Evolutionary conservation across 2,329 filamentous ascomycete species (phyloP), one percentile per base, ranked within the genome.

Genomic region (Talaromyces islandicus): DNA sequence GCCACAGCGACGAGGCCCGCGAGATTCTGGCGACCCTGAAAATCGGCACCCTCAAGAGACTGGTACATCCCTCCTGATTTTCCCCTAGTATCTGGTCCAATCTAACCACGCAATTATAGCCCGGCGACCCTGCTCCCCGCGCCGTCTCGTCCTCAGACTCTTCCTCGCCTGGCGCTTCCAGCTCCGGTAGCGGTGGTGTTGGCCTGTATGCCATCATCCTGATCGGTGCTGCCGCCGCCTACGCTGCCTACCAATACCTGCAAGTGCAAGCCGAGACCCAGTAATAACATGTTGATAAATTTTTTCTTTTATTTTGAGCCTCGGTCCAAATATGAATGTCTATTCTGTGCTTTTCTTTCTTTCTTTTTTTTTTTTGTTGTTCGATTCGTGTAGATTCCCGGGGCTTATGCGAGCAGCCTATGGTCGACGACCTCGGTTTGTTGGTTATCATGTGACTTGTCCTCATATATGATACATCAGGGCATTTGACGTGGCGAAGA

Each of bases 1-100:
- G 94, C 73, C 94, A 99, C 88, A 95, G 90, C 71, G 94, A 99
- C 78, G 94, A 99, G 83, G 94, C 94, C 67, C 89, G 94, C 67
- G 93, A 97, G 82, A 93, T 96, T 67, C 87, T 99, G 60, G 87
- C 89, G 32, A 85, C 86, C 71, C 81, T 96, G 66, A 78, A 87
- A 57, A 83, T 94, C 67, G 92, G 91, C 66, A 82, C 74, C 41
- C 78, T 97, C 75, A 95, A 96, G 87, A 85, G 91, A 76, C 75
- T 85, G 82, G 91, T 95, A 84, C 71, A 86, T 75, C 62, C 19
- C 25, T 32, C 43, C 53, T 64, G n/a, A n/a, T 56, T 51, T 32
- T 21, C 4, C 19, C 51, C 11, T 24, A 27, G 25, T 27, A 3
- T 27, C 25, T 6, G 25, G 3, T 27, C 17, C 11, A 19, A 17